phyloP scores from a whole-genome alignment of 2,329 filamentous ascomycete genomes.

The Epichloe sylvatica region DNA sequence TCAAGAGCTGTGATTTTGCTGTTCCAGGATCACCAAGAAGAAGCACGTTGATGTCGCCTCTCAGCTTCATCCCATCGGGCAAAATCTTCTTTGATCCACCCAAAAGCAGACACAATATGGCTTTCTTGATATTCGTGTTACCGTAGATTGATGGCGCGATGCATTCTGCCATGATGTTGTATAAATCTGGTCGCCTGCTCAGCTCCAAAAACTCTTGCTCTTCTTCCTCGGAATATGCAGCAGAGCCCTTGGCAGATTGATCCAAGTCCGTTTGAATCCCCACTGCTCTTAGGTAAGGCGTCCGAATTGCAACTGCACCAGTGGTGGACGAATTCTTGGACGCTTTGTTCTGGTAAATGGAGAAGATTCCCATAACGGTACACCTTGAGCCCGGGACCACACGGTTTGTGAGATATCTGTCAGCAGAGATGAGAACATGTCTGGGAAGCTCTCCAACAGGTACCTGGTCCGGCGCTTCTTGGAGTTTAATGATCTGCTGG shows the following conservation, averaged over 20 bases:
- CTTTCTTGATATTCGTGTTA: conserved; percentile 91
- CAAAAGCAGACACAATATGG: conserved; percentile 83
- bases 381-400: conserved; percentile 92
- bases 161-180: conserved; percentile 75
- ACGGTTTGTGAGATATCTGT: conserved; percentile 86
- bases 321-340: conserved; percentile 60
- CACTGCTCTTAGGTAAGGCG: conserved; percentile 84
- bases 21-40: conserved; percentile 95
- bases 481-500: conserved; percentile 94
- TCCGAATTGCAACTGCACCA: conserved; percentile 84
- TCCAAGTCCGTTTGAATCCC: conserved; percentile 86
- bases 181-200: conserved; percentile 83
- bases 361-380: conserved; percentile 93
- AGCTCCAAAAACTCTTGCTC: conserved; percentile 92
- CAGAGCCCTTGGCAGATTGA: conserved; percentile 71
- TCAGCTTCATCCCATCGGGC: conserved; percentile 91
- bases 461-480: conserved; percentile 94
- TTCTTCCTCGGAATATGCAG: conserved; percentile 82
- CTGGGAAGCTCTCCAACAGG: conserved; percentile 90
- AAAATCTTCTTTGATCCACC: conserved; percentile 96
- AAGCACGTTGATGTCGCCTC: conserved; percentile 96
- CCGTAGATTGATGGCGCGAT: conserved; percentile 97
- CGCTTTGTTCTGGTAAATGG: conserved; percentile 89
- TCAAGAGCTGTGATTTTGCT: conserved; percentile 90
- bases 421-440: conserved; percentile 92